phyloP scores from a whole-genome alignment of 441 rosid species.

The Bruguiera hainesii region DNA sequence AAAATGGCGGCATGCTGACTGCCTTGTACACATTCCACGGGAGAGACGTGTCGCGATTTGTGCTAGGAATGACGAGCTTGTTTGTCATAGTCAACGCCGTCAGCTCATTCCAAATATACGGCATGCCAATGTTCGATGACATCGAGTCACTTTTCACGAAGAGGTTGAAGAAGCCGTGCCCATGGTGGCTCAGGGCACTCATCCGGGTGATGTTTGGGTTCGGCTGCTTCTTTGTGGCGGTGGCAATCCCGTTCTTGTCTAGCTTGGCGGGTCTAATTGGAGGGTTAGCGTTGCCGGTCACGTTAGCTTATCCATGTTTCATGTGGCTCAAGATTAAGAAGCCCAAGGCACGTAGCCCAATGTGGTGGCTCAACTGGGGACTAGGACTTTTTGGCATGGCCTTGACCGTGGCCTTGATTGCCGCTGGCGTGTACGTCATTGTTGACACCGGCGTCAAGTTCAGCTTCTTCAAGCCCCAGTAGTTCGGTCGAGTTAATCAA shows the following conservation, averaged over 20 bases:
- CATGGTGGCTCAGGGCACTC: conserved; percentile 58
- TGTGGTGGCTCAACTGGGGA: conserved; percentile 66
- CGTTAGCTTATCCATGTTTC: conserved; percentile 74
- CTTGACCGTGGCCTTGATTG: conserved; percentile 39
- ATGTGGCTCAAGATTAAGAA: conserved; percentile 78
- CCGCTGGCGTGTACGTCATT: conserved; percentile 48
- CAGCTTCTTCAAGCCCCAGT: conserved; percentile 63
- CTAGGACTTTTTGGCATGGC: conserved; percentile 51
- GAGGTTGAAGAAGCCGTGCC: conserved; percentile 50
- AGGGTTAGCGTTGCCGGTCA: conserved; percentile 65
- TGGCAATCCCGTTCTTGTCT: conserved; percentile 59
- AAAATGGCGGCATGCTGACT: conserved; percentile 57
- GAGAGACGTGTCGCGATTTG: conserved; percentile 40
- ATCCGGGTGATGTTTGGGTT: conserved; percentile 49
- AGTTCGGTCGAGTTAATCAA: not conserved
- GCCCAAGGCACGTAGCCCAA: conserved; percentile 39
- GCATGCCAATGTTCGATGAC: conserved; percentile 73
- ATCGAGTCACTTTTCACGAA: conserved; percentile 48
- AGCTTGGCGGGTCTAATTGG: conserved; percentile 72
- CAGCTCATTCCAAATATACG: conserved; percentile 78
- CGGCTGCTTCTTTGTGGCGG: conserved; percentile 51
- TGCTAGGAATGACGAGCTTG: conserved; percentile 52
- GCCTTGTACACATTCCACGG: conserved; percentile 42
- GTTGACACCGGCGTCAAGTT: conserved; percentile 45
- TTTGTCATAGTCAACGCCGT: conserved; percentile 57